Evolutionary conservation across 305 asterid species (phyloP).

Genomic region (Plantago coronopus): DNA sequence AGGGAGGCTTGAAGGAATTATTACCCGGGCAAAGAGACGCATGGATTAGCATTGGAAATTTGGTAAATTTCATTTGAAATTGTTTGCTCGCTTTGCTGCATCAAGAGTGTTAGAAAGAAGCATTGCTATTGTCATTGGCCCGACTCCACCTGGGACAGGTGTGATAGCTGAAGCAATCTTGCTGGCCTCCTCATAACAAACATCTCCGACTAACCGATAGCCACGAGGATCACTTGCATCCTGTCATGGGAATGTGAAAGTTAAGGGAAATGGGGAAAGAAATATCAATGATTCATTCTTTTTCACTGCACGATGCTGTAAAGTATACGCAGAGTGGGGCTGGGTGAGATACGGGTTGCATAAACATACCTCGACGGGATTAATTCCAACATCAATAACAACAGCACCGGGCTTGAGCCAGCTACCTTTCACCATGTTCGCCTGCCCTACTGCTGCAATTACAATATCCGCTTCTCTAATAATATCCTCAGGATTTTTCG

Average conservation of each 20-base stretch:
- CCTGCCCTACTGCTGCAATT: slow-evolving; percentile 75
- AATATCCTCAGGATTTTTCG: slow-evolving; percentile 69
- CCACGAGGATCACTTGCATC: slow-evolving; percentile 49
- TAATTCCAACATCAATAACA: slow-evolving; percentile 83
- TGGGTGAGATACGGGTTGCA: slow-evolving; percentile 1
- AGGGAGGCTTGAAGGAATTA: background rate
- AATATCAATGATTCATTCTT: background rate
- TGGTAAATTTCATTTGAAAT: slow-evolving; percentile 34
- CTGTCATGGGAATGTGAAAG: slow-evolving; percentile 31
- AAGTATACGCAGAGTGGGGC: background rate
- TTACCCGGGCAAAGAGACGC: background rate
- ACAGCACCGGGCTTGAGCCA: slow-evolving; percentile 94
- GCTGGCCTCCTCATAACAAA: slow-evolving; percentile 59
- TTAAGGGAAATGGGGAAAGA: background rate
- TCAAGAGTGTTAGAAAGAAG: slow-evolving; percentile 70
- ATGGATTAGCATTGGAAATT: background rate
- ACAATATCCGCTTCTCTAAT: slow-evolving; percentile 81
- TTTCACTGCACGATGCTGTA: background rate
- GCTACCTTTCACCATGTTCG: slow-evolving; percentile 91
- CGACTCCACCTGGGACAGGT: slow-evolving; percentile 70
- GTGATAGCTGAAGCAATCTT: slow-evolving; percentile 61
- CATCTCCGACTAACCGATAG: slow-evolving; percentile 50
- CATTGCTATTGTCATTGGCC: slow-evolving; percentile 74
- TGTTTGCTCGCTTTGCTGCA: slow-evolving; percentile 69
- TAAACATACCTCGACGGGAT: slow-evolving; percentile 65